phyloP scores from a whole-genome alignment of 352 stramenopile genomes.

The Saprolegnia diclina region DNA sequence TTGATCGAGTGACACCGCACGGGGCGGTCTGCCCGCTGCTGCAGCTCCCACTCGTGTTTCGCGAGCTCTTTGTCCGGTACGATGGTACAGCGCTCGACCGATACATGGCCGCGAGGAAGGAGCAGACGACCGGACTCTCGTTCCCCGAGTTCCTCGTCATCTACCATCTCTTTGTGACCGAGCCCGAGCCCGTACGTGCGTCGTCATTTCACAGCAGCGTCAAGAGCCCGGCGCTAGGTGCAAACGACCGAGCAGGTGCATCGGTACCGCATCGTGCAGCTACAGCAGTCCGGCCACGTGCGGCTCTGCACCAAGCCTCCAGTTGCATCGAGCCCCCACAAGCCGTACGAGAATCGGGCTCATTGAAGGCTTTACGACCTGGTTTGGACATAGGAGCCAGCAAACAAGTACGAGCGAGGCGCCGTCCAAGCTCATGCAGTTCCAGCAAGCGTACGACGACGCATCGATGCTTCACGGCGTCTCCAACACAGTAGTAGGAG shows the following conservation, averaged over 20 bases:
- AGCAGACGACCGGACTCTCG: slow-evolving; percentile 26
- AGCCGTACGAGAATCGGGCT: slow-evolving; percentile 10
- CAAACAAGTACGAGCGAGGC: slow-evolving; percentile 20
- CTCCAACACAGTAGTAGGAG: slow-evolving; percentile 25
- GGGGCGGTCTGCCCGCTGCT: neutral
- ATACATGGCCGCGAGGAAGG: neutral
- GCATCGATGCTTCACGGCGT: slow-evolving; percentile 25
- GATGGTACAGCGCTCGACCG: slow-evolving; percentile 10
- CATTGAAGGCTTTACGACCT: neutral
- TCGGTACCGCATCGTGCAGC: slow-evolving; percentile 56
- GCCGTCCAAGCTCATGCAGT: slow-evolving; percentile 18
- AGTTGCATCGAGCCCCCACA: neutral
- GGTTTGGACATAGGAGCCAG: neutral
- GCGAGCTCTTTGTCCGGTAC: slow-evolving; percentile 16
- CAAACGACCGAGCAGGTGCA: slow-evolving; percentile 49
- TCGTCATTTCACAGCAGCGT: slow-evolving; percentile 19
- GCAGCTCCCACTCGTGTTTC: slow-evolving; percentile 4
- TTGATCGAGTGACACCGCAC: slow-evolving; percentile 27
- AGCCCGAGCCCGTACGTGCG: slow-evolving; percentile 26
- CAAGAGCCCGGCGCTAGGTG: slow-evolving; percentile 28
- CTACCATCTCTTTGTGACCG: slow-evolving; percentile 48
- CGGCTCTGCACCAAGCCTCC: slow-evolving; percentile 44
- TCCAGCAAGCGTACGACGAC: slow-evolving; percentile 20
- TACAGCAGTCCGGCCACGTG: slow-evolving; percentile 65
- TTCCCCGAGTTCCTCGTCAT: slow-evolving; percentile 58